Base-by-base conservation (phyloP, 495 filamentous ascomycete genomes). In the Penicillium steckii region DNA sequence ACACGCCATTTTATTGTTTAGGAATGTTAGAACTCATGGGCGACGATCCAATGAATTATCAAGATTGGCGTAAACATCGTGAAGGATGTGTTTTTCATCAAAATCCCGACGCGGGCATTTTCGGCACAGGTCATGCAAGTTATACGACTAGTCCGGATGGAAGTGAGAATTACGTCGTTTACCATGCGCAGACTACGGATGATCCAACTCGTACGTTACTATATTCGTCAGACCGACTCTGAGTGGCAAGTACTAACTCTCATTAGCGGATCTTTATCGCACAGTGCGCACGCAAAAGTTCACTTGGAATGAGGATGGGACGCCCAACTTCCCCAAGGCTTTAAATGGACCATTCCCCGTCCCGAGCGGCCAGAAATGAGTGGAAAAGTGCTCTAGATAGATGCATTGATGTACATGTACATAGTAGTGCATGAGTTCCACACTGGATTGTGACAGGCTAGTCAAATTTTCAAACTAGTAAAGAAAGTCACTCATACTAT, bases 71-170 rank as follows among this genome's bases (percentile, higher is more conserved):
- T 12, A 80, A 80, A 50, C 59, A 75, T 46, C 62, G 53, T 7
- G 65, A 66, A 2, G 72, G 73, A 1, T 75, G 72, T 44, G 68
- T 79, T 6, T 80, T 78, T 62, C 76, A 77, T 48, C 76, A 79
- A 59, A 77, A 80, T 55, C 60, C 72, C 3, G 45, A 55, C 1
- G 61, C 66, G 3, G 57, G 66, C 13, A 57, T 73, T n/a, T 79
- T 75, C 50, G 76, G 71, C 3, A 72, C 76, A 2, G 77, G 77
- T 0, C 77, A 80, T 56, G 77, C 77, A 8, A 75, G 69, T 50
- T 80, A 73, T 48, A 67, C 60, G 19, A 72, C 66, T 27, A 75
- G 71, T 23, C 72, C 73, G 0, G 75, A 78, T 53, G 72, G 72
- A 3, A 69, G 42, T 1, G 75, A 79, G 56, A 58, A 71, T 43